These are phyloP conservation scores for Marchantia paleacea DNA, from an alignment of 225 moss, liverwort and hornwort genomes.

Conservation along the genomic window DNA sequence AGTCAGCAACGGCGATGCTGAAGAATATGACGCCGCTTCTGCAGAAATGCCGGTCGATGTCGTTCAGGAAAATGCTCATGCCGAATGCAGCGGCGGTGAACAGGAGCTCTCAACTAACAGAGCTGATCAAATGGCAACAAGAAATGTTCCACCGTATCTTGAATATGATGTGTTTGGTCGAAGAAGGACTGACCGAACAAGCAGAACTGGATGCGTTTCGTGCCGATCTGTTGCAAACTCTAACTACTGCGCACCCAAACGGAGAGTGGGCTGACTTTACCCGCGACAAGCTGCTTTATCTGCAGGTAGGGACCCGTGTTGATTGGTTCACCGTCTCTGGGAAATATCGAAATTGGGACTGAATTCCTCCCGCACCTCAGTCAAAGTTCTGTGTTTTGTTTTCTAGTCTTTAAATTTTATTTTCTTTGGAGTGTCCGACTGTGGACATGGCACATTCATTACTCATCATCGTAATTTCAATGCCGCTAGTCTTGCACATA, in stretches of 20 bases:
- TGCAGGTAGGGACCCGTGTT: constrained; percentile 35
- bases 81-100: constrained; percentile 27
- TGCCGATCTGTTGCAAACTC: constrained; percentile 31
- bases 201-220: constrained; percentile 38
- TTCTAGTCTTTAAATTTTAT: not conserved
- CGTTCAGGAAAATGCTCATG: constrained; percentile 40
- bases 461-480: too few species aligned
- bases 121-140: constrained; percentile 63
- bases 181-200: constrained; percentile 40
- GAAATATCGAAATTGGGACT: too few species aligned
- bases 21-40: constrained; percentile 42
- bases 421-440: not conserved
- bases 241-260: constrained; percentile 43
- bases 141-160: constrained; percentile 56
- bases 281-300: constrained; percentile 60
- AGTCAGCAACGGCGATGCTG: constrained; percentile 42
- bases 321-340: not conserved
- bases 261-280: constrained; percentile 64
- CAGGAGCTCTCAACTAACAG: constrained; percentile 46
- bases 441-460: too few species aligned
- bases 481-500: too few species aligned
- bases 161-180: constrained; percentile 50
- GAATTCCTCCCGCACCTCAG: not conserved
- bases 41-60: constrained; percentile 32
- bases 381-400: too few species aligned